Evolutionary conservation across 768 basidiomycete species (phyloP).

Genomic region (Lactarius hatsudake): DNA sequence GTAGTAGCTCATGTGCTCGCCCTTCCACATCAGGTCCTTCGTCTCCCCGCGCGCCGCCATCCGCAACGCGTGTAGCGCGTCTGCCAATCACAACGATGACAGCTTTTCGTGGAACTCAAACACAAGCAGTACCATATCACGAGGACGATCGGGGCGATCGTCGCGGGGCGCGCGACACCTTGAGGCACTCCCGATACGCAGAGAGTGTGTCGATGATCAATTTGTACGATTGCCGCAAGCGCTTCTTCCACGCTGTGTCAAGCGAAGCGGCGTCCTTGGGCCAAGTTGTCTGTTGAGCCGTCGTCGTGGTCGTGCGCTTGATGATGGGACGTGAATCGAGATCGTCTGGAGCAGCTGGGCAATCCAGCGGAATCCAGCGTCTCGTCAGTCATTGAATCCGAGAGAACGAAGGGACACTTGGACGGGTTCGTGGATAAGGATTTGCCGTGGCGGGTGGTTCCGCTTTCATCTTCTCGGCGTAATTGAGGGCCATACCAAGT

Average conservation of each 20-base stretch:
- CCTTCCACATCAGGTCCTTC: slow-evolving; percentile 20
- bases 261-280: slow-evolving; percentile 31
- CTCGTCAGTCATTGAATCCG: slow-evolving; percentile 51
- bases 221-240: slow-evolving; percentile 13
- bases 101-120: slow-evolving; percentile 16
- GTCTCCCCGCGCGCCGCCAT: slow-evolving; percentile 17
- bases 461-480: slow-evolving; percentile 32
- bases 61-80: neutral
- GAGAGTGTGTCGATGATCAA: slow-evolving; percentile 13
- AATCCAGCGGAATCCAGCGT: slow-evolving; percentile 56
- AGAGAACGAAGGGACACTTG: slow-evolving; percentile 32
- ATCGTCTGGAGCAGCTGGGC: slow-evolving; percentile 53
- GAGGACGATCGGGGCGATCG: slow-evolving; percentile 25
- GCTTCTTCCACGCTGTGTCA: slow-evolving; percentile 9
- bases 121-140: slow-evolving; percentile 23
- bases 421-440: slow-evolving; percentile 24
- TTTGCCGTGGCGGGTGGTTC: slow-evolving; percentile 28
- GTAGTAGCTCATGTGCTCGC: slow-evolving; percentile 16
- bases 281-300: slow-evolving; percentile 51
- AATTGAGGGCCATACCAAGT: slow-evolving; percentile 32
- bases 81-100: neutral
- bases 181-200: slow-evolving; percentile 5
- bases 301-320: slow-evolving; percentile 32
- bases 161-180: slow-evolving; percentile 17
- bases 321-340: slow-evolving; percentile 39